A percentile compares a stretch with the other conserved stretches of the same genome.
These are phyloP conservation scores for Aurantiochytrium sp. DNA, from an alignment of 108 stramenopile species.

Conservation along the genomic window DNA sequence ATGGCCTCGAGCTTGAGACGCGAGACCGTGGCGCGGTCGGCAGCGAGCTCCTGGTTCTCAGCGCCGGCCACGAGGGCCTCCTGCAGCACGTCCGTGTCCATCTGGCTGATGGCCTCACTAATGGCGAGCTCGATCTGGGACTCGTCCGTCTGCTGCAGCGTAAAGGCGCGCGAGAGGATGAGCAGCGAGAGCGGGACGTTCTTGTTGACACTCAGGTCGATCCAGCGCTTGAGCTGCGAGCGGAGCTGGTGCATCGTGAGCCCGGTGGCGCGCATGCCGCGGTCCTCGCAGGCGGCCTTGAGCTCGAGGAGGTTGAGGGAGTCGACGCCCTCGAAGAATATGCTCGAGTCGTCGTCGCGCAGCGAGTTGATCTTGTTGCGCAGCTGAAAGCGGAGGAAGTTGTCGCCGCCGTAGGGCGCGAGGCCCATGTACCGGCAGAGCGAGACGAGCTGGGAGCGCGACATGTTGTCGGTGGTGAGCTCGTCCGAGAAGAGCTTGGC, in stretches of 20 bases:
- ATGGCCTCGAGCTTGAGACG: conserved; percentile 50
- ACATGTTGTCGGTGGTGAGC: conserved; percentile 93
- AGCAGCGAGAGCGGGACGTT: conserved; percentile 89
- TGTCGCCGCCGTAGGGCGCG: conserved; percentile 83
- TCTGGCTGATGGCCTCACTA: background rate
- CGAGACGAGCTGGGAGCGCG: conserved; percentile 88
- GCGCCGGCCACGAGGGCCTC: background rate
- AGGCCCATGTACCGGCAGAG: conserved; percentile 95
- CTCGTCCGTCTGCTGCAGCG: conserved; percentile 56
- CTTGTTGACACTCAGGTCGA: conserved; percentile 88
- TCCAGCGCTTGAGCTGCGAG: conserved; percentile 63
- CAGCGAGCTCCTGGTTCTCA: background rate
- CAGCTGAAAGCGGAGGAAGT: conserved; percentile 85
- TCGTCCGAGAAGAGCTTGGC: conserved; percentile 87
- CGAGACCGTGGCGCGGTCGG: conserved; percentile 17
- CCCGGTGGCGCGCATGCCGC: conserved; percentile 83
- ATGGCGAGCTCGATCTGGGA: conserved; percentile 1
- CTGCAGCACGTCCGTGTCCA: conserved; percentile 16
- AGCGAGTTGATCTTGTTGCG: conserved; percentile 75
- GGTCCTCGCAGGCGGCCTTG: conserved; percentile 87
- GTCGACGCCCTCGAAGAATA: conserved; percentile 93
- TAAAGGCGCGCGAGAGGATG: conserved; percentile 92
- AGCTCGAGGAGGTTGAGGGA: conserved; percentile 92
- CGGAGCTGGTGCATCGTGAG: conserved; percentile 52
- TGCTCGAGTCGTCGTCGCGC: conserved; percentile 91